Conservation (phyloP, 768 basidiomycete species). For the Dacryopinax spathularia region DNA sequence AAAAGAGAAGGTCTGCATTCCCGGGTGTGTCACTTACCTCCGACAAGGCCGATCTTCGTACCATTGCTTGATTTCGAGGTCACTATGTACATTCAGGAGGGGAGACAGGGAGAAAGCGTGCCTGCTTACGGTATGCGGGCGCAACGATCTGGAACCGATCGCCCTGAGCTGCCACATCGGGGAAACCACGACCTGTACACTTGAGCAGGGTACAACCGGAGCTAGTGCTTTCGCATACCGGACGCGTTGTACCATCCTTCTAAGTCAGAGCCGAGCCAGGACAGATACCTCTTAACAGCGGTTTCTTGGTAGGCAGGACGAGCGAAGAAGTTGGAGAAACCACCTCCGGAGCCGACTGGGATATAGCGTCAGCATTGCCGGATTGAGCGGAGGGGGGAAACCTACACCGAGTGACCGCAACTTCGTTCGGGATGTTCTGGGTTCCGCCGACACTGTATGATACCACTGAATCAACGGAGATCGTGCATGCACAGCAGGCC, state of each 20-base stretch:
- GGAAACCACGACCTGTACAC: conserved; percentile 31
- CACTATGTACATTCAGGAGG: background rate
- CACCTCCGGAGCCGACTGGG: conserved; percentile 15
- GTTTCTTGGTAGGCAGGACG: conserved; percentile 17
- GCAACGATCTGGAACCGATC: background rate
- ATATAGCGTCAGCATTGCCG: background rate
- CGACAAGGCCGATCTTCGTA: background rate
- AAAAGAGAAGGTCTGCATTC: background rate
- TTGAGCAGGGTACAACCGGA: conserved; percentile 9
- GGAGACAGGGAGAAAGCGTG: background rate
- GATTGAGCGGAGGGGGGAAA: background rate
- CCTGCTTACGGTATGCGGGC: background rate
- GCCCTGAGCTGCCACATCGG: conserved; percentile 34
- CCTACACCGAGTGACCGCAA: conserved; percentile 28
- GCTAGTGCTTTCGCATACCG: background rate
- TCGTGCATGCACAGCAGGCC: background rate
- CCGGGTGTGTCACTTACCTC: background rate
- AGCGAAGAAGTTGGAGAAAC: conserved; percentile 22
- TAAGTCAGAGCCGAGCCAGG: conserved; percentile 6
- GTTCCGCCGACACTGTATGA: conserved; percentile 42
- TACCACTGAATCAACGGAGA: background rate
- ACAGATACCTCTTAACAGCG: conserved; percentile 11
- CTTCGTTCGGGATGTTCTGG: conserved; percentile 38
- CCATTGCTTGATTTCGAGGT: background rate
- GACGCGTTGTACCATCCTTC: conserved; percentile 17